These are phyloP conservation scores for Hypholoma fasciculare DNA, from an alignment of 768 basidiomycete genomes.

Conservation along the genomic window DNA sequence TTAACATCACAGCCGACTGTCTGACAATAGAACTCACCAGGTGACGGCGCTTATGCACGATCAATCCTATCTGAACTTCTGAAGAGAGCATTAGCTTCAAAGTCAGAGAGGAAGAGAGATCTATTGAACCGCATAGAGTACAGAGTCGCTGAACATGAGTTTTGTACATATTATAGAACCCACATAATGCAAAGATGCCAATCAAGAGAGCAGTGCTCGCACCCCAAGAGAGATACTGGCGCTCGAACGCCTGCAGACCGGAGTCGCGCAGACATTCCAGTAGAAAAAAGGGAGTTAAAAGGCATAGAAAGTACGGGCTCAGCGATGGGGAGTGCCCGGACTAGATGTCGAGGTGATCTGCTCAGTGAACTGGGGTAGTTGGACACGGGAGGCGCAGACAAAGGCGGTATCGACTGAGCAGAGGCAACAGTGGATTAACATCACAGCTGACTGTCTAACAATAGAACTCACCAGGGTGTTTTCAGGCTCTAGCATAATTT, in stretches of 20 bases:
- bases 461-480: too few species aligned
- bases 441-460: too few species aligned
- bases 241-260: neutral
- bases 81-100: too few species aligned
- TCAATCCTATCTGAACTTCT: too few species aligned
- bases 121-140: too few species aligned
- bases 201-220: neutral
- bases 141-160: too few species aligned
- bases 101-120: too few species aligned
- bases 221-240: neutral
- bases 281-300: neutral
- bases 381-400: neutral
- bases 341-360: conserved; percentile 28
- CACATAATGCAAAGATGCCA: neutral
- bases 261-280: neutral
- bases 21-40: too few species aligned
- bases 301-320: neutral
- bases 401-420: neutral
- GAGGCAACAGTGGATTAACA: neutral
- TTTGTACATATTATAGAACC: too few species aligned
- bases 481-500: neutral
- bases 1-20: too few species aligned
- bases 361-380: neutral
- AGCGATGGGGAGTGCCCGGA: conserved; percentile 45
- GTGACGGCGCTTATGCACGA: too few species aligned